Base-by-base conservation (phyloP, 768 basidiomycete species). In the Leccinum subgranulosum region DNA sequence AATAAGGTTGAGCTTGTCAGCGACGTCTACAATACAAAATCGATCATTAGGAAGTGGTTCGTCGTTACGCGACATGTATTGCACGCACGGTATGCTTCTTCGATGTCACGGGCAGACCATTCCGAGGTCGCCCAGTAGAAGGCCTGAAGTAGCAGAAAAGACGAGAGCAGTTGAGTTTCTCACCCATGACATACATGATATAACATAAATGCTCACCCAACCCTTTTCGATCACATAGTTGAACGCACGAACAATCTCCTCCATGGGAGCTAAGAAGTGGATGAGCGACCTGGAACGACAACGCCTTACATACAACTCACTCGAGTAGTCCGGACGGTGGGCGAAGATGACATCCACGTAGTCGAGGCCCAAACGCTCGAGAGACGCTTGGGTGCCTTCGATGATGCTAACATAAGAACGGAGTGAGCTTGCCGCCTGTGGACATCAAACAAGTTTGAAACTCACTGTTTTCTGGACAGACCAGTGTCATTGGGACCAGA, bases 171-270 rank as follows among this genome's bases (percentile, higher is more conserved):
- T 61, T 28, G 55, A 27, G 11, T 17, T 12, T 21, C 9, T 25
- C 41, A 29, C 29, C 4, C 7, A 23, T 7, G 1, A 12, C 28
- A 15, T 36, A 8, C 25, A 9, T 31, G 9, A 39, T 39, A 39
- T 39, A 17, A 4, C 6, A 17, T 21, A 5, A 39, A 33, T 8
- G 54, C 73, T 28, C 25, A 69, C 79, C 77, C 79, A 76, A 58
- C 80, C 81, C 43, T 74, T 66, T 51, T 81, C 77, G 60, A 84
- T 81, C 39, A 83, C 68, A 49, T 73, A 76, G 71, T 81, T 82
- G 74, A 86, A 84, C 1, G 81, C 82, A 28, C 84, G 78, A 55
- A 86, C 84, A 46, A 75, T 72, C 68, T 86, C 84, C 60, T 83
- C 81, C 73, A 78, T 76, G 3, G 78, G 76, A 23, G 73, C 76